Evolutionary conservation across 2,329 filamentous ascomycete species (phyloP).

Genomic region (Alternaria tenuissima): DNA sequence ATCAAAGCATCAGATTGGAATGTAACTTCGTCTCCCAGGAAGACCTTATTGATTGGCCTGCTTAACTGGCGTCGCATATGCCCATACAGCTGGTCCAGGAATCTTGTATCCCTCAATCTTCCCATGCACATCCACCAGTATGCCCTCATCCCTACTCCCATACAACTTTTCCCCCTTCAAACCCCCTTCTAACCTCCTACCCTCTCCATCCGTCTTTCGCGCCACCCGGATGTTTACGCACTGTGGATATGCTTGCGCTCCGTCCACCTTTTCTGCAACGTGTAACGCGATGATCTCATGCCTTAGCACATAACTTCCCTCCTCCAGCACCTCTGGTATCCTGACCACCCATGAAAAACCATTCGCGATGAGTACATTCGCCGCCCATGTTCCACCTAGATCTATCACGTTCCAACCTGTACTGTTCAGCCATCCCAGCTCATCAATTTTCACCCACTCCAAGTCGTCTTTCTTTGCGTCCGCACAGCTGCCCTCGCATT

Average conservation of each 20-base stretch:
- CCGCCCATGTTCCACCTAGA: constrained; percentile 42
- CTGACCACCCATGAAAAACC: constrained; percentile 56
- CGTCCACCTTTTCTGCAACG: constrained; percentile 50
- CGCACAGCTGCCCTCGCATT: constrained; percentile 31
- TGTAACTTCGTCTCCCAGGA: no score
- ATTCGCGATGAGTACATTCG: constrained; percentile 49
- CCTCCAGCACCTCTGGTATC: constrained; percentile 53
- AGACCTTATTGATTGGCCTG: constrained; percentile 13
- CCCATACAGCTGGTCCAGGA: constrained; percentile 48
- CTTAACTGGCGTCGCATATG: constrained; percentile 12
- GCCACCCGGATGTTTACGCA: constrained; percentile 59
- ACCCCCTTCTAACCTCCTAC: constrained; percentile 49
- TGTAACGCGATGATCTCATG: constrained; percentile 63
- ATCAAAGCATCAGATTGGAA: not conserved
- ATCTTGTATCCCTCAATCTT: constrained; percentile 48
- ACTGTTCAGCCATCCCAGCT: constrained; percentile 36
- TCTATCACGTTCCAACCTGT: constrained; percentile 24
- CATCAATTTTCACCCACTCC: constrained; percentile 46
- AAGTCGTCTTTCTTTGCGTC: constrained; percentile 32
- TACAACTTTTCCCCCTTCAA: constrained; percentile 60
- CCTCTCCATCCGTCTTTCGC: constrained; percentile 50
- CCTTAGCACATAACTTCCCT: constrained; percentile 61
- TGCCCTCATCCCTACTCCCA: constrained; percentile 46
- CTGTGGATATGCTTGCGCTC: constrained; percentile 62
- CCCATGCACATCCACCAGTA: constrained; percentile 53